Evolutionary conservation across 495 filamentous ascomycete genomes (phyloP), one percentile per base, ranked within the genome.

Genomic region (Patellaria atrata): DNA sequence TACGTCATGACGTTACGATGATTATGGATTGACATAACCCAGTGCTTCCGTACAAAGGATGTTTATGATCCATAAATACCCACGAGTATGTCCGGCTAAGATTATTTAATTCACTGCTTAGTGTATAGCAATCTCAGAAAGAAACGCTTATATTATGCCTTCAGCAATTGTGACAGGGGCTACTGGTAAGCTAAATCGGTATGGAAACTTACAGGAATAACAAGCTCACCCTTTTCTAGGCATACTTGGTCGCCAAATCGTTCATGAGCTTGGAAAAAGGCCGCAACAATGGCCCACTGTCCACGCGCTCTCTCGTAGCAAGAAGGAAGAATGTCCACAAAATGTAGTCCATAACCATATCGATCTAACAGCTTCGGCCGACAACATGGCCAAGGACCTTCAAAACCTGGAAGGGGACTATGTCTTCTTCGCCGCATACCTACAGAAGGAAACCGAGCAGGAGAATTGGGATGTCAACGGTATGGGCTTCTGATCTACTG

Each of bases 401-500:
- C 12, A 30, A 8, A 40, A 38, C 27, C 37, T 48, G 5, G 15
- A 42, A 21, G 38, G 14, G 1, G 48, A 51, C 12, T 45, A 51
- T 25, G 16, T 53, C 14, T 51, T 53, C 48, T 51, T 53, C 37
- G 33, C 48, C 22, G 50, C 48, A 10, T 51, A 51, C 26, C 44
- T 48, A 5, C 30, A 39, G 24, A 55, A 60, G 31, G 53, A 60
- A 14, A 55, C 57, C 10, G 62, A 66, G 25, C 34, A 55, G 23
- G 62, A 71, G 29, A 54, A 54, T 18, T 51, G 47, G 32, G 39
- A 59, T 4, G 61, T 71, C 11, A 62, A 62, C 27, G 52, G n/a
- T n/a, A n/a, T 27, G 31, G n/a, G n/a, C n/a, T n/a, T n/a, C n/a
- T n/a, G n/a, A n/a, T n/a, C n/a, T n/a, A n/a, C n/a, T n/a, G n/a